Evolutionary conservation across 2,329 filamentous ascomycete genomes (phyloP).

Genomic region (Pseudogymnoascus sp.): DNA sequence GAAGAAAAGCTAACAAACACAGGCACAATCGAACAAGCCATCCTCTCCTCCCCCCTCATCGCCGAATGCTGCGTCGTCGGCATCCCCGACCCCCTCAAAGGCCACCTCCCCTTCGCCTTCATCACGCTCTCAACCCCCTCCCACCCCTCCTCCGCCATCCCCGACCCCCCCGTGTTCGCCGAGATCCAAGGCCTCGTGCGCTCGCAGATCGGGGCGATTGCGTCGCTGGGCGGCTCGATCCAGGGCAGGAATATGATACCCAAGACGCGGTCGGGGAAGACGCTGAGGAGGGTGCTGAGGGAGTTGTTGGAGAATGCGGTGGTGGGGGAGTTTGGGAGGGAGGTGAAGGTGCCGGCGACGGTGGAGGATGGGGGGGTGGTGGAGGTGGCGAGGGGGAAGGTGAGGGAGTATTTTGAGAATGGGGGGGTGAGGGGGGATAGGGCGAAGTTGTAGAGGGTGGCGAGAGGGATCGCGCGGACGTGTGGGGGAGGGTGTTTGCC

Average conservation of each 20-base stretch:
- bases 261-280: conserved; percentile 89
- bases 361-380: conserved; percentile 75
- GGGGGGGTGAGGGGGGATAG: conserved; percentile 25
- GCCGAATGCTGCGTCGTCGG: conserved; percentile 81
- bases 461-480: no score
- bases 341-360: conserved; percentile 69
- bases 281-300: conserved; percentile 68
- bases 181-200: conserved; percentile 69
- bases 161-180: conserved; percentile 34
- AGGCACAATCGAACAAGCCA: conserved; percentile 86
- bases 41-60: conserved; percentile 69
- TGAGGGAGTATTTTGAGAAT: conserved; percentile 66
- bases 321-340: conserved; percentile 61
- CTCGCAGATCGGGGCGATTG: conserved; percentile 78
- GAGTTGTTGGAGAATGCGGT: conserved; percentile 79
- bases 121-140: conserved; percentile 50
- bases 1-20: conserved; percentile 10
- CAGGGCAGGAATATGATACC: conserved; percentile 82
- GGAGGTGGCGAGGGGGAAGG: conserved; percentile 59
- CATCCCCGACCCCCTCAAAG: conserved; percentile 78
- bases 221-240: conserved; percentile 75
- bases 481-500: no score
- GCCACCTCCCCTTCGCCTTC: conserved; percentile 87
- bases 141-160: conserved; percentile 43
- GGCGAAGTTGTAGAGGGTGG: conserved; percentile 36